Evolutionary conservation across 176 grass and related monocot genomes (phyloP).

Genomic region (Oryza glumipatula): DNA sequence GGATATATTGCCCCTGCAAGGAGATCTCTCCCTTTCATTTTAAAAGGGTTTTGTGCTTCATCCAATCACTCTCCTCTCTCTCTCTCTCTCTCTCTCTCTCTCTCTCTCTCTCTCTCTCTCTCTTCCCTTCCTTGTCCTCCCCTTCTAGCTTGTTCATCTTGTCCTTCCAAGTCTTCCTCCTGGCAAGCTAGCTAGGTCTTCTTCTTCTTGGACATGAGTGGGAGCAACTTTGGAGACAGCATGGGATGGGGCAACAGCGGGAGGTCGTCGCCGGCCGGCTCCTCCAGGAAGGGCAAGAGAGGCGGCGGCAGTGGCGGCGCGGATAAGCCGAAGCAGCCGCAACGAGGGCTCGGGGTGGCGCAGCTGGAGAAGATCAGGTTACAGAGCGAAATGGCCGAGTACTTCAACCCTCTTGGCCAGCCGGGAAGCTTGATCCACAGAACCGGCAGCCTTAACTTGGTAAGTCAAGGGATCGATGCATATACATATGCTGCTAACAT

Average conservation of each 20-base stretch:
- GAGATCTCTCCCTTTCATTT: slow-evolving; percentile 67
- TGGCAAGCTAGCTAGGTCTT: slow-evolving; percentile 34
- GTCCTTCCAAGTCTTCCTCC: slow-evolving; percentile 50
- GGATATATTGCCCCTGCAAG: slow-evolving; percentile 53
- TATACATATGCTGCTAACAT: background rate
- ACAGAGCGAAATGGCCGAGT: slow-evolving; percentile 83
- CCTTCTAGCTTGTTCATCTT: slow-evolving; percentile 43
- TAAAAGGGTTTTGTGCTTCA: slow-evolving; percentile 53
- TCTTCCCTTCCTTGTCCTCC: background rate
- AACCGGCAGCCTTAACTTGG: slow-evolving; percentile 57
- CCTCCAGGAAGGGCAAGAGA: slow-evolving; percentile 69
- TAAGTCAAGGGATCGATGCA: slow-evolving; percentile 29
- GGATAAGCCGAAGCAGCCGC: slow-evolving; percentile 77
- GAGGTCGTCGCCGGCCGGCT: slow-evolving; percentile 40
- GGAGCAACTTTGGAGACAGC: slow-evolving; percentile 63
- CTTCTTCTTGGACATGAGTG: slow-evolving; percentile 51
- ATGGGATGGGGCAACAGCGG: slow-evolving; percentile 56
- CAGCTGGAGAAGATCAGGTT: slow-evolving; percentile 88
- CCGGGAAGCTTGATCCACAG: slow-evolving; percentile 50
- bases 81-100: slow-evolving; percentile 14
- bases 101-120: slow-evolving; percentile 11
- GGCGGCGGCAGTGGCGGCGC: slow-evolving; percentile 35
- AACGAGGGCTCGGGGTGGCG: slow-evolving; percentile 74
- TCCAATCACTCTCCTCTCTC: slow-evolving; percentile 34
- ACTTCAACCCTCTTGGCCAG: slow-evolving; percentile 58